Conservation (phyloP, 73 alveolate genomes). For the Tetrahymena thermophila region DNA sequence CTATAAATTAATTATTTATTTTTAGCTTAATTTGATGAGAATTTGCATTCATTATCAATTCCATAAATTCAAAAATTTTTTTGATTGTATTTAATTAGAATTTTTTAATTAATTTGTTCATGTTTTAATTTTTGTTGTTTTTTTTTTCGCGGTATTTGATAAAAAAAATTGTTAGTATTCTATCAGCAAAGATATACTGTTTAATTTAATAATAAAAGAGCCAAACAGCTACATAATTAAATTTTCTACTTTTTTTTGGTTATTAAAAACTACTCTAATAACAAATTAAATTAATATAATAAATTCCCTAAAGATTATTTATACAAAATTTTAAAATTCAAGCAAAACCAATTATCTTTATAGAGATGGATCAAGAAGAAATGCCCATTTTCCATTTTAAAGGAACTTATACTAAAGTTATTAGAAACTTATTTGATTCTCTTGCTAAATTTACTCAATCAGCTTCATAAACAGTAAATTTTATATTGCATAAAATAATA, state of each 20-base stretch:
- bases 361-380: neutral
- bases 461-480: neutral
- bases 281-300: no score
- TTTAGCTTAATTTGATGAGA: no score
- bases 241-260: neutral
- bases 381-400: neutral
- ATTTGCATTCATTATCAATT: no score
- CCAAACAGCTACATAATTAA: neutral
- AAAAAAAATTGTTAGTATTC: neutral
- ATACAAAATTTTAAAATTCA: neutral
- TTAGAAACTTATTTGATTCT: neutral
- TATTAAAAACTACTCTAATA: neutral
- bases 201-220: neutral
- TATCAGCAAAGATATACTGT: neutral
- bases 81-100: no score
- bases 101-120: no score
- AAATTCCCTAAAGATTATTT: neutral
- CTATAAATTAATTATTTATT: no score
- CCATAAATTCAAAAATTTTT: no score
- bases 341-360: neutral
- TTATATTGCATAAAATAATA: neutral
- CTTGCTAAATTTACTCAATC: neutral
- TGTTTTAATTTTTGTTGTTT: neutral
- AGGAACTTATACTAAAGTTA: neutral
- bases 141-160: neutral